Evolutionary conservation across 108 stramenopile genomes (phyloP), one percentile per base, ranked within the genome.

Genomic region (Nitzschia sp.): DNA sequence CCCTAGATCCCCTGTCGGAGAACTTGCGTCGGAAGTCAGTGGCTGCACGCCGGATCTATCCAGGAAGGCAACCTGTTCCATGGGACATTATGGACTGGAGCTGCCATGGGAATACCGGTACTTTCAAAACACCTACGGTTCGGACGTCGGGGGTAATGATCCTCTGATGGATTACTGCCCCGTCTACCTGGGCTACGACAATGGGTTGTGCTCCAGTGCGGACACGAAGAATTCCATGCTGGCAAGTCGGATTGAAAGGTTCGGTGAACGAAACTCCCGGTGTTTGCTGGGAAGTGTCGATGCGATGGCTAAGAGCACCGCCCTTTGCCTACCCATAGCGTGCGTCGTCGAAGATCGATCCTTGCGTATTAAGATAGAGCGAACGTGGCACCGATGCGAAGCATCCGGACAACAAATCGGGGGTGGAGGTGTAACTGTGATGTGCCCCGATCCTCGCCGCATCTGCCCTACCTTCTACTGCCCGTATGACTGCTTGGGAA

Each of bases 391-490:
- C 28, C 55, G 26, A 45, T 93, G 92, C 56, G 53, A 63, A 2
- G 79, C 78, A 25, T 75, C 79, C 5, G 87, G 83, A 16, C 85
- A 90, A 72, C 54, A 75, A 8, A 84, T 90, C 44, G 63, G 59
- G 3, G 61, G 82, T 61, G 75, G 75, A 54, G 68, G 63, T 15
- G 69, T 85, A 1, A 53, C 29, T 2, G 71, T 90, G 33, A 73
- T 78, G 28, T 91, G 89, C 52, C 92, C 92, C 0, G 85, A 94
- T 47, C 85, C 87, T 26, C 59, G 75, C 3, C 80, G 83, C 21
- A 69, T 88, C 34, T 93, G 92, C 46, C 92, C 92, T 9, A 86
- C 88, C 2, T 94, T 94, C 57, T 90, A 77, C 41, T 94, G 92
- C 60, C 86, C 72, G 13, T 71, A 75, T 41, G 88, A 94, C 76